Conservation (phyloP, 73 alveolate genomes). For the Diophrys appendiculata region DNA sequence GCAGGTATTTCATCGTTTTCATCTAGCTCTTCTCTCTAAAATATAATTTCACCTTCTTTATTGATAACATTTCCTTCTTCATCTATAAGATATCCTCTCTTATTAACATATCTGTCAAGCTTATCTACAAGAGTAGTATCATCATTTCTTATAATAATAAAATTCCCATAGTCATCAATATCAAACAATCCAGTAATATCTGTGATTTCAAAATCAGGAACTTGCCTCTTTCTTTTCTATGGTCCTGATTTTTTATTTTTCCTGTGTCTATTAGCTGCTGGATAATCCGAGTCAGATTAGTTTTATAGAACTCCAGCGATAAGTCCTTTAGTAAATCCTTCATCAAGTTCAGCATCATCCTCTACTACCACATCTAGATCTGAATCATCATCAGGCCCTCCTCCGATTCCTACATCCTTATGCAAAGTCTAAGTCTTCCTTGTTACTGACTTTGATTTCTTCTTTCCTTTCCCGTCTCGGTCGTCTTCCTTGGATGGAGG, state of each 20-base stretch:
- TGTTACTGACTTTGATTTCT: conserved; percentile 10
- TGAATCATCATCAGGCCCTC: background rate
- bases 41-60: conserved; percentile 28
- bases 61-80: conserved; percentile 30
- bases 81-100: conserved; percentile 45
- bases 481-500: conserved; percentile 16
- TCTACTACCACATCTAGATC: conserved; percentile 28
- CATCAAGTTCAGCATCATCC: conserved; percentile 26
- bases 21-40: conserved; percentile 52
- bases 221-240: conserved; percentile 5
- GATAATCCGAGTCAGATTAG: conserved; percentile 17
- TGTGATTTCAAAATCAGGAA: conserved; percentile 41
- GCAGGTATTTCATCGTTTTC: conserved; percentile 63
- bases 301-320: conserved; percentile 22
- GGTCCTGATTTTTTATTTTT: conserved; percentile 8
- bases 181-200: conserved; percentile 56
- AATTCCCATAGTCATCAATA: conserved; percentile 26
- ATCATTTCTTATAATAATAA: conserved; percentile 28
- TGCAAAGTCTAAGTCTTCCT: conserved; percentile 22
- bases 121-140: conserved; percentile 39
- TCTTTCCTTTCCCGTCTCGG: conserved; percentile 30
- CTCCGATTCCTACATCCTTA: conserved; percentile 12
- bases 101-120: conserved; percentile 42
- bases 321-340: conserved; percentile 29
- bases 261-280: conserved; percentile 4